These are phyloP conservation scores for Plasmodium inui DNA, from an alignment of 169 alveolate genomes.

Conservation along the genomic window DNA sequence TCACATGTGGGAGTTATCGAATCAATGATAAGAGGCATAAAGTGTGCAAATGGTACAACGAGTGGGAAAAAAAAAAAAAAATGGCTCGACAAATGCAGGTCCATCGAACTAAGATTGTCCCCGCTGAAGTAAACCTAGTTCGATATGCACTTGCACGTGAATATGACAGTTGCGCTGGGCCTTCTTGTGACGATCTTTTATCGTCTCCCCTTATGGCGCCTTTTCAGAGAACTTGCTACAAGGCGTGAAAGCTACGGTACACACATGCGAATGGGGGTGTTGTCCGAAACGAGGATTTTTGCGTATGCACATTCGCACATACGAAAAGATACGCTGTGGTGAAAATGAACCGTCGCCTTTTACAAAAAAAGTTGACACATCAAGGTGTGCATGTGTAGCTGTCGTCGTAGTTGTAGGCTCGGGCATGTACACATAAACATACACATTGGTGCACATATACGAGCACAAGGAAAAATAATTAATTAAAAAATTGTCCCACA, in stretches of 20 bases:
- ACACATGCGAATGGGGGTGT: neutral
- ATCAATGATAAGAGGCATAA: neutral
- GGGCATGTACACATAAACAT: constrained; percentile 3
- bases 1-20: constrained; percentile 1
- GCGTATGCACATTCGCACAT: neutral
- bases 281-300: neutral
- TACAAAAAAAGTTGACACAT: neutral
- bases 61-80: neutral
- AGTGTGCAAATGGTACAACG: neutral
- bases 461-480: neutral
- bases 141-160: neutral
- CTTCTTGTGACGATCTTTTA: neutral
- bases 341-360: neutral
- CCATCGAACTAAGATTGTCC: neutral
- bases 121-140: neutral
- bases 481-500: constrained; percentile 3
- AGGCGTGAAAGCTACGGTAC: neutral
- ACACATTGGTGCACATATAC: neutral
- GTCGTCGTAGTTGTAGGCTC: neutral
- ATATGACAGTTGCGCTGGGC: neutral
- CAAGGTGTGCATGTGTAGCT: neutral
- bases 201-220: neutral
- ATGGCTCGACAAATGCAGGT: neutral
- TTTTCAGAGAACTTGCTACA: neutral
- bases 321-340: neutral